Conservation (phyloP, 1,284 basidiomycete species). For the Fomitopsis betulina region DNA sequence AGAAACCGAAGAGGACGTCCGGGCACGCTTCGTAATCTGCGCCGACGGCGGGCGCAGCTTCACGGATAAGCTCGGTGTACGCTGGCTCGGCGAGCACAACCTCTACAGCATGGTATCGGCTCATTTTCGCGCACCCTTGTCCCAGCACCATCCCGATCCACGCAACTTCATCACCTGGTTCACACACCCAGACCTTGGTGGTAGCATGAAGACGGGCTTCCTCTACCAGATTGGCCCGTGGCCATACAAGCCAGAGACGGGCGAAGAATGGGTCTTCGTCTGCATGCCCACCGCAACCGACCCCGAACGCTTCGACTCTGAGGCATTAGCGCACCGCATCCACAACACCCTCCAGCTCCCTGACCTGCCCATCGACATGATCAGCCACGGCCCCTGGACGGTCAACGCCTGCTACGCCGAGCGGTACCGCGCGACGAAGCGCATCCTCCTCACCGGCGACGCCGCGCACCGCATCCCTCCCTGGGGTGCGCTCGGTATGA, state of each 20-base stretch:
- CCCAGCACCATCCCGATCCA: neutral
- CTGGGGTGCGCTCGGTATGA: constrained; percentile 1
- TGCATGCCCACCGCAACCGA: neutral
- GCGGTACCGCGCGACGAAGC: neutral
- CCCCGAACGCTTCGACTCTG: neutral
- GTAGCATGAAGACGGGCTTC: neutral
- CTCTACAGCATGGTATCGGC: neutral
- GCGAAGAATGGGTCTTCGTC: neutral
- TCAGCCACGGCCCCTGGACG: neutral
- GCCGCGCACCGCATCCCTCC: constrained; percentile 1
- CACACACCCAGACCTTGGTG: neutral
- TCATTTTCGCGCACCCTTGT: neutral
- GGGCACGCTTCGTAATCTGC: neutral
- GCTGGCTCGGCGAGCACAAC: neutral
- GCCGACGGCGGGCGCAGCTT: constrained; percentile 1
- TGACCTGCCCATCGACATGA: constrained; percentile 1
- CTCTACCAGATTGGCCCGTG: constrained; percentile 2
- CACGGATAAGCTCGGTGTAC: neutral
- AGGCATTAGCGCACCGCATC: neutral
- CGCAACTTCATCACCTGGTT: constrained; percentile 2
- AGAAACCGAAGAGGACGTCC: neutral
- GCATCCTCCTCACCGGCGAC: neutral
- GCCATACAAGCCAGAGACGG: neutral
- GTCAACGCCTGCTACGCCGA: neutral
- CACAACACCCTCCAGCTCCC: neutral